These are phyloP conservation scores for Xylariaceae sp. DNA, from an alignment of 2,329 filamentous ascomycete genomes.

Conservation along the genomic window DNA sequence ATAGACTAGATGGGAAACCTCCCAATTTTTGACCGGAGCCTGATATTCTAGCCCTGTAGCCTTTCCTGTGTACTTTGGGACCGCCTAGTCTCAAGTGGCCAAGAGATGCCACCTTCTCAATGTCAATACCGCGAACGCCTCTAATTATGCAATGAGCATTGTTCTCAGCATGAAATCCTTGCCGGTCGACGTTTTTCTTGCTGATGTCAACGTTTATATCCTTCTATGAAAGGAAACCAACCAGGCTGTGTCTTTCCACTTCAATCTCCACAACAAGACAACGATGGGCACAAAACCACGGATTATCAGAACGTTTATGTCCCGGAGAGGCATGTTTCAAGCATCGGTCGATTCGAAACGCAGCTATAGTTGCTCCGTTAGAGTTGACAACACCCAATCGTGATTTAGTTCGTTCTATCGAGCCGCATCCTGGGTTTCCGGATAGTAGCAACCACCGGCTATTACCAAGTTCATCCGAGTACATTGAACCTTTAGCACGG, in stretches of 20 bases:
- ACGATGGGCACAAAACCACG: too few species aligned
- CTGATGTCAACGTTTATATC: not conserved
- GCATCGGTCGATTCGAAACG: too few species aligned
- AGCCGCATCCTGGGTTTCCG: conserved; percentile 43
- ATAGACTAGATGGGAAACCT: not conserved
- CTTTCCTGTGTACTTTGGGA: not conserved
- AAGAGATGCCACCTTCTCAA: not conserved
- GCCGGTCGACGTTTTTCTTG: not conserved
- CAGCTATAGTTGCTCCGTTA: not conserved
- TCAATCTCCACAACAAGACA: not conserved
- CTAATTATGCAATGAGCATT: not conserved
- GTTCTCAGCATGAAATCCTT: not conserved
- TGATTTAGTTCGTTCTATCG: conserved; percentile 17
- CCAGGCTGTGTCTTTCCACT: too few species aligned
- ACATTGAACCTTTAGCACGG: conserved; percentile 90
- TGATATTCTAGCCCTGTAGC: not conserved
- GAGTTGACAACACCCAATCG: not conserved
- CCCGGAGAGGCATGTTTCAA: too few species aligned
- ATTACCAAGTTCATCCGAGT: conserved; percentile 94
- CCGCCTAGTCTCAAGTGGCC: not conserved
- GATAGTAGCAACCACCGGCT: conserved; percentile 73
- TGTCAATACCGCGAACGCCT: not conserved
- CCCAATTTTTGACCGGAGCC: not conserved
- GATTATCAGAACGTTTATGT: too few species aligned
- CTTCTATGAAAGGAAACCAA: not conserved